Evolutionary conservation across 768 basidiomycete species (phyloP), one percentile per base, ranked within the genome.

Genomic region (Trametes maxima): DNA sequence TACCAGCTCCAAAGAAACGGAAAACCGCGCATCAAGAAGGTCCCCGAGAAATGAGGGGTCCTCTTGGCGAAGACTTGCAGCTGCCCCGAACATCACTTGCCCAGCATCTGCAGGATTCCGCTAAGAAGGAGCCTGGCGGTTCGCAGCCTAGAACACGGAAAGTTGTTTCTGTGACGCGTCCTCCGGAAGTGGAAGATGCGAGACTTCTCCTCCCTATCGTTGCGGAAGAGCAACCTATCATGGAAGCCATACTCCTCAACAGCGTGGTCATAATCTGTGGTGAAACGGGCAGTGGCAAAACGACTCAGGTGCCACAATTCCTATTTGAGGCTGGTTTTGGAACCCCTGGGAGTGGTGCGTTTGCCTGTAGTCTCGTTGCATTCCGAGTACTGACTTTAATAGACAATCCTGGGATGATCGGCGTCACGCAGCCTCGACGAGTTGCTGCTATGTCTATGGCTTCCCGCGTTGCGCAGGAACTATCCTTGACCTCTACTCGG

Each of bases 401-500:
- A 96, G 96, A 96, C 43, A 97, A 98, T 72, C 92, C 95, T 36
- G 97, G 97, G 1, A 96, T 98, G 87, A 94, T 99, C 67, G 97
- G 95, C 17, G 83, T 99, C 53, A 99, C 97, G 4, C 97, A 99
- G 74, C 97, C 97, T 5, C 88, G 97, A 58, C 87, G 97, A 70
- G 97, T 99, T 17, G 97, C 97, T 21, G 96, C 96, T 0, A 89
- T 98, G 79, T 95, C 97, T 1, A 94, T 98, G 86, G 94, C 97
- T 0, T 78, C 86, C 11, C 93, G 97, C 36, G 95, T 99, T 25
- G 89, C 88, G n/a, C 82, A 90, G 50, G 97, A 99, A 75, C 79
- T 99, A n/a, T 90, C 91, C 5, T 77, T 98, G 14, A 82, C 91
- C 0, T 79, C 89, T 1, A 88, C 89, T 0, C 80, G 84, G 24